Percentiles rank a stretch among this genome's conserved stretches.
These are phyloP conservation scores for Plectosphaerella plurivora DNA, from an alignment of 2,329 filamentous ascomycete genomes.

Conservation along the genomic window DNA sequence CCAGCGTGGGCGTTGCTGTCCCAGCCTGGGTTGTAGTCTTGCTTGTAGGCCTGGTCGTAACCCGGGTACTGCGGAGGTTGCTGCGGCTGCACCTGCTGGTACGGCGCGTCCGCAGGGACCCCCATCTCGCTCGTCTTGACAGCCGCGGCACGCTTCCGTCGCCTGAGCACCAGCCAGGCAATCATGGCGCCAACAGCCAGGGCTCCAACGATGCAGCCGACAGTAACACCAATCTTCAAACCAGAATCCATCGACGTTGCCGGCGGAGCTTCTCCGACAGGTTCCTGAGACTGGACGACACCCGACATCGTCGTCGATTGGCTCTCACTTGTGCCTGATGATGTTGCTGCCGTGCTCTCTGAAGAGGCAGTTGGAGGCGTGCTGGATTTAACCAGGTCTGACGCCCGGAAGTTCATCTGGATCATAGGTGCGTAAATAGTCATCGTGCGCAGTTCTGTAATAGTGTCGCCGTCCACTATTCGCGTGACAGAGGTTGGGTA, in stretches of 20 bases:
- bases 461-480: not conserved
- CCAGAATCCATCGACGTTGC: not conserved
- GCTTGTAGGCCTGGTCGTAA: too few species aligned
- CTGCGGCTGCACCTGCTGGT: not conserved
- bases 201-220: not conserved
- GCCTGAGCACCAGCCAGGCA: not conserved
- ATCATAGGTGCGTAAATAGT: constrained; percentile 21
- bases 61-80: not conserved
- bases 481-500: not conserved
- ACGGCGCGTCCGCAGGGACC: not conserved
- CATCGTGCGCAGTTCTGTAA: constrained; percentile 5
- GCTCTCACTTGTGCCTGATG: constrained; percentile 4
- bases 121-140: not conserved
- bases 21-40: not conserved
- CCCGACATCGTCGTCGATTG: not conserved
- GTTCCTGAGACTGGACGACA: not conserved
- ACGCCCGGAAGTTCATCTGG: constrained; percentile 20
- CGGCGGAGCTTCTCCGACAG: not conserved
- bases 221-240: not conserved
- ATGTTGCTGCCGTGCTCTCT: too few species aligned
- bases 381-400: constrained; percentile 10
- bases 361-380: constrained; percentile 5
- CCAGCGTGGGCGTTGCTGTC: not conserved
- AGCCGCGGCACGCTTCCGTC: not conserved
- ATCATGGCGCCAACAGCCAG: not conserved